Base-by-base conservation (phyloP, 495 filamentous ascomycete genomes). In the Xylaria venustula region DNA sequence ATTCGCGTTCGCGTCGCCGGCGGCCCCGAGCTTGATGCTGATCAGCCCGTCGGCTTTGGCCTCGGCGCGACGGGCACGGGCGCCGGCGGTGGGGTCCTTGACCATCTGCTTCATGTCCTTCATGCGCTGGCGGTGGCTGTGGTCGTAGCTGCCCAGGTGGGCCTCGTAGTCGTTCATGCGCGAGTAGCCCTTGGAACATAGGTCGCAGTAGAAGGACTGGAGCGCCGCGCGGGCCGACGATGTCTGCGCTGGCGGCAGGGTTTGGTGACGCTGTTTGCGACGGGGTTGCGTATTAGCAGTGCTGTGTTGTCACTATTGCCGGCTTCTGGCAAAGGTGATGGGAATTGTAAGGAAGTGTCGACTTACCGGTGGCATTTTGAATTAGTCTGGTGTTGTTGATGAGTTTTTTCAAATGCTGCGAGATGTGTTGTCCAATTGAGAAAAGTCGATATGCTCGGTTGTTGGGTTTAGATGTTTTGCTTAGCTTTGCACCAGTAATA, bases 141-240 rank as follows among this genome's bases (percentile, higher is more conserved):
- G 87, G 66, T 90, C 87, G 71, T 90, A 90, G 58, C 84, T 87
- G 60, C 79, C 77, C 25, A 89, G 81, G 67, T 90, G 87, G 23
- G 84, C 83, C 67, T 89, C 86, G 67, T 85, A 88, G 62, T 89
- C 87, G 66, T 87, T 86, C 80, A 86, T 85, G 54, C 87, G 86
- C 14, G 76, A 77, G 73, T 90, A 90, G 63, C 86, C 85, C 74
- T 90, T 88, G 41, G 79, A 75, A 68, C 87, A 90, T 57, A 90
- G 75, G 42, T 87, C 80, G 77, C 88, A 98, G 75, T 90, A 92
- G 78, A 98, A 97, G 26, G 90, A 85, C 64, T 89, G 90, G n/a
- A 89, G 80, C 5, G 93, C 93, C 67, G 92, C 90, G 36, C 91
- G 87, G 1, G 93, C 93, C 36, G 88, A 90, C 62, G 92, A 88